Evolutionary conservation across 2,329 filamentous ascomycete genomes (phyloP), one percentile per base, ranked within the genome.

Genomic region (Blastomyces emzantsi): DNA sequence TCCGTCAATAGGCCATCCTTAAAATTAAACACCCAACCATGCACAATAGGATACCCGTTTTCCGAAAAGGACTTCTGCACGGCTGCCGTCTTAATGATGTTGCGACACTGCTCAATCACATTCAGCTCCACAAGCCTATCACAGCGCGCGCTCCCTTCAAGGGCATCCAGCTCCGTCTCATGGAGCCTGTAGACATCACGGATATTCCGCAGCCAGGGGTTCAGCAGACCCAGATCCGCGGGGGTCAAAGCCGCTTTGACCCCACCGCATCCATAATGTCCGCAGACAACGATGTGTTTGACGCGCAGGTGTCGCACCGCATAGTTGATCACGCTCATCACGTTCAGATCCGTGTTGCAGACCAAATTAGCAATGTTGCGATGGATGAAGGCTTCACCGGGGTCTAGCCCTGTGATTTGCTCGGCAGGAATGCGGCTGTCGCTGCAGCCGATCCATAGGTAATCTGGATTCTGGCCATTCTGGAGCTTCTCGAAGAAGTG

Each of bases 171-270:
- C 79, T 91, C 87, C 62, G 77, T 76, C 79, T 90, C 87, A 75
- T 90, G 83, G 69, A 90, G 79, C 13, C 87, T 81, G 76, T 90
- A 90, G 64, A 90, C 86, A 73, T 90, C 87, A 64, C 87, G 84
- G 71, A 90, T 89, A 77, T 89, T 88, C 61, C 87, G 81, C 67
- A 90, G 81, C 87, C 87, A 90, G 1, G 87, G 87, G 78, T 90
- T 90, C 64, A 90, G 78, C 41, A 90, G 75, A 60, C 87, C 87
- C 63, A 90, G 76, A 71, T 90, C 87, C 73, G 87, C 83, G 69
- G 87, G 83, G 0, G 86, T 88, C 72, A 73, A 54, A 5, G 86
- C 83, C 0, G 85, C 87, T 17, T 80, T 81, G 57, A 87, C 85
- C n/a, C 87, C 87, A 45, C 87, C 87, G 73, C 87, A 90, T 63